A percentile compares a stretch with the other conserved stretches of the same genome.
Conservation (phyloP, 495 filamentous ascomycete species). For the Penicillium fimorum region DNA sequence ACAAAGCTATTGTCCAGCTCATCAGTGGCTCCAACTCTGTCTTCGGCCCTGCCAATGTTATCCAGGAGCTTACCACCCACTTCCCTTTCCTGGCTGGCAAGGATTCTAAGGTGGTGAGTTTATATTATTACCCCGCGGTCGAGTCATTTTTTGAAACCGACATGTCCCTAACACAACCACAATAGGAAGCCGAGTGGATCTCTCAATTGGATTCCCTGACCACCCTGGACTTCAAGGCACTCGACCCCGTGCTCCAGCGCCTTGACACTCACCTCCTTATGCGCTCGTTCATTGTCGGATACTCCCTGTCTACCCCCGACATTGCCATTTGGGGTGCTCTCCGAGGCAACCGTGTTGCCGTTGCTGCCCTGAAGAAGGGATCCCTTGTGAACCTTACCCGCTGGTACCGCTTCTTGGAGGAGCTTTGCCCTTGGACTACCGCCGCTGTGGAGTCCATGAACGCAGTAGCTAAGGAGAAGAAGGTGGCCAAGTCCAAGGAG, state of each 20-base stretch:
- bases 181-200: slow-evolving; percentile 57
- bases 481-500: slow-evolving; percentile 71
- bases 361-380: slow-evolving; percentile 75
- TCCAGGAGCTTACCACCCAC: slow-evolving; percentile 38
- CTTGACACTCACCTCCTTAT: slow-evolving; percentile 86
- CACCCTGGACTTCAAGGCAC: slow-evolving; percentile 70
- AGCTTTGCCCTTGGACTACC: slow-evolving; percentile 63
- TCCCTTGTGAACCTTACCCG: slow-evolving; percentile 73
- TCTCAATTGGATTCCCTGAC: slow-evolving; percentile 51
- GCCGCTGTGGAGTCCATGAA: slow-evolving; percentile 57
- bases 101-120: slow-evolving; percentile 42
- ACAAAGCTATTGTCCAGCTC: slow-evolving; percentile 46
- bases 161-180: slow-evolving; percentile 3
- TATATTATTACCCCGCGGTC: slow-evolving; percentile 2
- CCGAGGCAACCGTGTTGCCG: slow-evolving; percentile 80
- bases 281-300: slow-evolving; percentile 82
- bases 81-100: slow-evolving; percentile 49
- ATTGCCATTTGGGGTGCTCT: slow-evolving; percentile 81
- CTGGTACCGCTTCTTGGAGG: slow-evolving; percentile 88
- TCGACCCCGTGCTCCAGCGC: slow-evolving; percentile 70
- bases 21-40: slow-evolving; percentile 31
- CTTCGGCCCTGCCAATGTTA: slow-evolving; percentile 36
- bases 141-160: background rate
- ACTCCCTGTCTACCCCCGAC: slow-evolving; percentile 75
- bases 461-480: slow-evolving; percentile 60